Conservation (phyloP, 805 yeast genomes). For the Sugiyamaella lignohabitans region DNA sequence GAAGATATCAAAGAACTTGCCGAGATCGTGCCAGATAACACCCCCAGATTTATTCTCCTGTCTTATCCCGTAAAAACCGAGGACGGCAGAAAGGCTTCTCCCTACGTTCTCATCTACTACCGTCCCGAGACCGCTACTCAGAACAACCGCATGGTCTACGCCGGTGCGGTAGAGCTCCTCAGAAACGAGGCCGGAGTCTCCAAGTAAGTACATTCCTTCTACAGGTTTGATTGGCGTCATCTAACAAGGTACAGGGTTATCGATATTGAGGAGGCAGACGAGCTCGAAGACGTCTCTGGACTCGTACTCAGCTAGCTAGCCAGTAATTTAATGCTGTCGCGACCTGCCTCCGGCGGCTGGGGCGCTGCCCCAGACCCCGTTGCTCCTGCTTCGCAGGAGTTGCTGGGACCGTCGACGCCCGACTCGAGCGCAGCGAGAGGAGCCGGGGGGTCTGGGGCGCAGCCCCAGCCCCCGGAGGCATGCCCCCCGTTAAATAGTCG, state of each 20-base stretch:
- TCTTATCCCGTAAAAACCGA: constrained; percentile 64
- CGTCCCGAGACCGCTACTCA: constrained; percentile 82
- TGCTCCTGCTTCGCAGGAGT: too few relatives aligned
- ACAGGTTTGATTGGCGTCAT: not conserved
- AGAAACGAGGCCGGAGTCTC: constrained; percentile 72
- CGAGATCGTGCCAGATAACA: constrained; percentile 75
- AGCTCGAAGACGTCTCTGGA: constrained; percentile 52
- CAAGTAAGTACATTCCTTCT: constrained; percentile 34
- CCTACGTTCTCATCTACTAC: constrained; percentile 79
- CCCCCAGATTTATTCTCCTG: constrained; percentile 68
- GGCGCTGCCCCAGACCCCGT: too few relatives aligned
- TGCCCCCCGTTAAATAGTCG: too few relatives aligned
- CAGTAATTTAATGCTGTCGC: not conserved
- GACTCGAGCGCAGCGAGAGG: too few relatives aligned
- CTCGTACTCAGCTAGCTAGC: constrained; percentile 9
- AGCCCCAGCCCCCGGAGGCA: too few relatives aligned
- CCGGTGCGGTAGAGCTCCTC: constrained; percentile 79
- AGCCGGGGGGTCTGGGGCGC: too few relatives aligned
- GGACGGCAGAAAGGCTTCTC: constrained; percentile 71
- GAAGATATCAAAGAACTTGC: constrained; percentile 52
- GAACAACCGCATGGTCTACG: constrained; percentile 78
- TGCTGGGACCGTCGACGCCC: too few relatives aligned
- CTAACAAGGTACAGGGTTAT: constrained; percentile 38
- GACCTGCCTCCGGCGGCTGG: too few relatives aligned
- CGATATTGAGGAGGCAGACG: constrained; percentile 63